phyloP scores from a whole-genome alignment of 2,329 filamentous ascomycete genomes.

The Colletotrichum spinosum region DNA sequence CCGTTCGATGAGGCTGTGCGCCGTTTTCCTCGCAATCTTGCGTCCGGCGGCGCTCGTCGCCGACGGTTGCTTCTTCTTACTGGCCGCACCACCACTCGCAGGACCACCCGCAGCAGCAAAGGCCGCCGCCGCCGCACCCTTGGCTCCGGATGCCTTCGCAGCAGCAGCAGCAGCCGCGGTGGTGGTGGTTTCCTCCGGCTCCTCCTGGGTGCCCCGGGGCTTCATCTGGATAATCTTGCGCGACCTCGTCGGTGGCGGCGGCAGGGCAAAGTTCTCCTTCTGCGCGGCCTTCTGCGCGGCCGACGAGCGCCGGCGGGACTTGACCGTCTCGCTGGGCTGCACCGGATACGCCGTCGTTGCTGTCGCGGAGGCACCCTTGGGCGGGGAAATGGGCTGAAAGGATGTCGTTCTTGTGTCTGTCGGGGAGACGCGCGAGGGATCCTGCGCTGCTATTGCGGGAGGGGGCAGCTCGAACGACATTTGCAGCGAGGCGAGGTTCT shows the following conservation, averaged over 20 bases:
- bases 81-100: too few species aligned
- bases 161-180: slow-evolving; percentile 25
- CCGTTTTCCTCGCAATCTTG: slow-evolving; percentile 95
- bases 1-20: slow-evolving; percentile 94
- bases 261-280: slow-evolving; percentile 80
- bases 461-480: slow-evolving; percentile 81
- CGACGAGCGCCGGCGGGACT: slow-evolving; percentile 65
- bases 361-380: slow-evolving; percentile 33
- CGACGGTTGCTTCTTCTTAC: slow-evolving; percentile 81
- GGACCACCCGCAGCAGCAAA: too few species aligned
- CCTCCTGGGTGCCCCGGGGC: slow-evolving; percentile 62
- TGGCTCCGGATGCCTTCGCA: slow-evolving; percentile 27
- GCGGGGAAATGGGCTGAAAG: slow-evolving; percentile 27
- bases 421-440: slow-evolving; percentile 59
- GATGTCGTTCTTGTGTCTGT: slow-evolving; percentile 48
- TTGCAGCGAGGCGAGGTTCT: slow-evolving; percentile 71
- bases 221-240: slow-evolving; percentile 99
- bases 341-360: slow-evolving; percentile 53
- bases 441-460: slow-evolving; percentile 70
- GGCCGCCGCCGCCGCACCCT: slow-evolving; percentile 16
- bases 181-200: slow-evolving; percentile 43
- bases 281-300: slow-evolving; percentile 55
- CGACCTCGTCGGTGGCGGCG: slow-evolving; percentile 90
- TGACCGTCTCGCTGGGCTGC: slow-evolving; percentile 63
- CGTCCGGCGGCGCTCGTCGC: slow-evolving; percentile 86